Evolutionary conservation across 1,139 yeast genomes (phyloP).

Genomic region (Suhomyces coccinellae): DNA sequence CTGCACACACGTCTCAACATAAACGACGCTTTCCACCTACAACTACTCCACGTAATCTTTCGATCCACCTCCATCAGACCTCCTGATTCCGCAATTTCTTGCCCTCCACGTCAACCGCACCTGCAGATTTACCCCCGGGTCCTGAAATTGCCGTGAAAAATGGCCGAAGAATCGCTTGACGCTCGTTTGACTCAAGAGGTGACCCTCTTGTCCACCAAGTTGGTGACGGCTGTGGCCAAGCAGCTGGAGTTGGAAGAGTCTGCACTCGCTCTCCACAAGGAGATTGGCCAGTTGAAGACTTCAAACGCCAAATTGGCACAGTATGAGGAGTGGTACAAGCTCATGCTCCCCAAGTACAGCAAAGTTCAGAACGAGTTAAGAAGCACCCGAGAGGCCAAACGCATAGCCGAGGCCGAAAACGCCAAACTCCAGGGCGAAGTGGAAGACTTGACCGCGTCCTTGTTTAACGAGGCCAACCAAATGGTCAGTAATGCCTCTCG

Average conservation of each 20-base stretch:
- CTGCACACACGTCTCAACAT: background rate
- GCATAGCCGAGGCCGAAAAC: conserved; percentile 58
- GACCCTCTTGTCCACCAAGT: conserved; percentile 56
- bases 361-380: conserved; percentile 36
- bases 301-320: conserved; percentile 22
- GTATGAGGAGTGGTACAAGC: conserved; percentile 34
- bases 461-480: conserved; percentile 77
- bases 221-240: conserved; percentile 60
- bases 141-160: background rate
- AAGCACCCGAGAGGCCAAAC: conserved; percentile 33
- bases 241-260: conserved; percentile 55
- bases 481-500: conserved; percentile 75
- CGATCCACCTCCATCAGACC: background rate
- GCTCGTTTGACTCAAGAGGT: conserved; percentile 55
- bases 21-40: background rate
- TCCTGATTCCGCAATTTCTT: background rate
- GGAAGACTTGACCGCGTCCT: conserved; percentile 72
- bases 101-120: background rate
- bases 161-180: conserved; percentile 16
- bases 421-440: conserved; percentile 64
- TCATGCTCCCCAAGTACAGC: conserved; percentile 29
- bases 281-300: conserved; percentile 27
- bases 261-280: conserved; percentile 34
- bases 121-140: background rate
- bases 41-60: background rate